Conservation (phyloP, 352 stramenopile species). For the Phytophthora constricta region DNA sequence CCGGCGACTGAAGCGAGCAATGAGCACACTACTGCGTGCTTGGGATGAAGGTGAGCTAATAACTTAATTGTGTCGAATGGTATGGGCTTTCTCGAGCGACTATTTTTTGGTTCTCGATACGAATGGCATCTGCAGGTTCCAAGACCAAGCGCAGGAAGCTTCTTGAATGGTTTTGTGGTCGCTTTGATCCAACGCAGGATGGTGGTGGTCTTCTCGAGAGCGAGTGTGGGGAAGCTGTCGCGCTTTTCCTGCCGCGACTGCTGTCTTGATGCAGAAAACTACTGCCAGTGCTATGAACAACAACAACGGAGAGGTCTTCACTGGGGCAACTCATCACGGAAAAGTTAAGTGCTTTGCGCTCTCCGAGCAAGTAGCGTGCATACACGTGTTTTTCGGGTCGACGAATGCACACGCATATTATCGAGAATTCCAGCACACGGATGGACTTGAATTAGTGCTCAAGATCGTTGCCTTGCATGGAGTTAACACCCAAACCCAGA, state of each 20-base stretch:
- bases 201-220: constrained; percentile 40
- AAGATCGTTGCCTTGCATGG: constrained; percentile 39
- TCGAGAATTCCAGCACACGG: constrained; percentile 59
- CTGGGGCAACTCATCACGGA: background rate
- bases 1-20: constrained; percentile 5
- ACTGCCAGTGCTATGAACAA: constrained; percentile 11
- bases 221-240: constrained; percentile 51
- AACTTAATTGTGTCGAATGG: constrained; percentile 10
- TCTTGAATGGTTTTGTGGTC: constrained; percentile 54
- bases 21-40: constrained; percentile 58
- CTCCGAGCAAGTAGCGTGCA: constrained; percentile 52
- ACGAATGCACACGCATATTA: constrained; percentile 48
- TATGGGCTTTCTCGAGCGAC: background rate
- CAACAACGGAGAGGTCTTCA: constrained; percentile 14
- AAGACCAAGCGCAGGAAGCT: constrained; percentile 59
- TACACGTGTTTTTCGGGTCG: constrained; percentile 59
- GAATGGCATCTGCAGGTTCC: constrained; percentile 37
- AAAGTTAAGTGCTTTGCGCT: constrained; percentile 37
- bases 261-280: constrained; percentile 74
- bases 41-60: constrained; percentile 68
- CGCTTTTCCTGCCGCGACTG: constrained; percentile 66
- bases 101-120: background rate
- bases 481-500: constrained; percentile 9
- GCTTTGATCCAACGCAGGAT: constrained; percentile 31
- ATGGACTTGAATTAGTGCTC: constrained; percentile 57